phyloP scores from a whole-genome alignment of 805 yeast species.

The Suhomyces sp. region DNA sequence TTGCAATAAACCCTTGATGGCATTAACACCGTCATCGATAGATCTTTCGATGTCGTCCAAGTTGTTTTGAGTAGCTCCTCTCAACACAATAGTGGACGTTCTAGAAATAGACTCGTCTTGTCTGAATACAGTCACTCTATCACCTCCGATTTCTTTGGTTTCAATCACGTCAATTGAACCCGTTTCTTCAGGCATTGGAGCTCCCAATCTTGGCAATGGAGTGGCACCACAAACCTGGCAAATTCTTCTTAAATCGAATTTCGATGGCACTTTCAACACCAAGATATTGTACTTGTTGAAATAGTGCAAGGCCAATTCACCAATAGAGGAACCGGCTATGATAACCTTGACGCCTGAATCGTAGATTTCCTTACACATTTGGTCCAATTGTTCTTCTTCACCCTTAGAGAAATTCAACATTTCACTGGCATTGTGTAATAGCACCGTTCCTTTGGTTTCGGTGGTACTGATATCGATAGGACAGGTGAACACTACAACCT shows the following conservation, averaged over 20 bases:
- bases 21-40: constrained; percentile 93
- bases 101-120: constrained; percentile 67
- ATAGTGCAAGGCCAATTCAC: constrained; percentile 91
- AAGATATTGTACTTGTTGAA: constrained; percentile 81
- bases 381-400: constrained; percentile 91
- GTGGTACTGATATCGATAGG: constrained; percentile 94
- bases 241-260: constrained; percentile 89
- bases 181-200: constrained; percentile 92
- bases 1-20: constrained; percentile 83
- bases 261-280: constrained; percentile 86
- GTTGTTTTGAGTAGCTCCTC: constrained; percentile 95
- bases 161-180: constrained; percentile 86
- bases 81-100: constrained; percentile 87
- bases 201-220: constrained; percentile 89
- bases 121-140: constrained; percentile 89
- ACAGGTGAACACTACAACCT: constrained; percentile 89
- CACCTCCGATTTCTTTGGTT: constrained; percentile 95
- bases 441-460: constrained; percentile 97
- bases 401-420: constrained; percentile 96
- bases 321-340: constrained; percentile 91
- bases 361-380: constrained; percentile 73
- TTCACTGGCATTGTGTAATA: constrained; percentile 93
- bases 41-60: constrained; percentile 96
- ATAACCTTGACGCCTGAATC: constrained; percentile 86
- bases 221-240: constrained; percentile 97